These are phyloP conservation scores for Helminthosporium solani DNA, from an alignment of 2,329 filamentous ascomycete genomes.

Conservation along the genomic window DNA sequence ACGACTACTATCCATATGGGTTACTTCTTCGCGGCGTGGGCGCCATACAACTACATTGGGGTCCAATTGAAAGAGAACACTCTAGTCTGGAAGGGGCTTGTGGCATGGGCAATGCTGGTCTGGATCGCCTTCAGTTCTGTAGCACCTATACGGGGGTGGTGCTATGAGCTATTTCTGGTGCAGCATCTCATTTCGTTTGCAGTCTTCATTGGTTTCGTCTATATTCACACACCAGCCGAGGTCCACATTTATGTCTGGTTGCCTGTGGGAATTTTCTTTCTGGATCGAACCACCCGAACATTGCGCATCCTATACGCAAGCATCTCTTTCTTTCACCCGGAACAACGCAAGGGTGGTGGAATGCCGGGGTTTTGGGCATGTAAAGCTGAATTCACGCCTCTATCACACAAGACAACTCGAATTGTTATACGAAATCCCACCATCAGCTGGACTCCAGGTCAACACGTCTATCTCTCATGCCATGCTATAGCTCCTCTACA, in stretches of 20 bases:
- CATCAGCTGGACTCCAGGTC: conserved; percentile 61
- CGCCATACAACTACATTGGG: conserved; percentile 58
- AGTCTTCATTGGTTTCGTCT: conserved; percentile 63
- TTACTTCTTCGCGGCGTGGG: conserved; percentile 68
- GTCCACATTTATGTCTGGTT: conserved; percentile 67
- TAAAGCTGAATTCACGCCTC: conserved; percentile 44
- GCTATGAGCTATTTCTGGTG: conserved; percentile 68
- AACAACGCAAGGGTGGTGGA: conserved; percentile 28
- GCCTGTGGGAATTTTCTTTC: conserved; percentile 60
- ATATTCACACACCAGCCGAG: conserved; percentile 61
- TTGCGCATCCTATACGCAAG: conserved; percentile 42
- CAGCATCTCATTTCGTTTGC: conserved; percentile 66
- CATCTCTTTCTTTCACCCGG: conserved; percentile 43
- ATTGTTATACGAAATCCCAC: conserved; percentile 58
- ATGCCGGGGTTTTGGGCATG: conserved; percentile 38
- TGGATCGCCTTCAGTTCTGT: conserved; percentile 67
- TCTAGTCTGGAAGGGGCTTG: conserved; percentile 66
- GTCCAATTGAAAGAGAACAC: conserved; percentile 62
- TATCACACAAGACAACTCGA: conserved; percentile 58
- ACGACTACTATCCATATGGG: conserved; percentile 69
- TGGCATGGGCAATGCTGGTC: conserved; percentile 64
- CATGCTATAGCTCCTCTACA: conserved; percentile 59
- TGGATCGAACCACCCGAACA: conserved; percentile 60
- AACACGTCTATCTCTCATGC: conserved; percentile 63
- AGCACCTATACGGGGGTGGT: conserved; percentile 63